phyloP scores from a whole-genome alignment of 345 rosid species.

The Hibiscus tridactylites region DNA sequence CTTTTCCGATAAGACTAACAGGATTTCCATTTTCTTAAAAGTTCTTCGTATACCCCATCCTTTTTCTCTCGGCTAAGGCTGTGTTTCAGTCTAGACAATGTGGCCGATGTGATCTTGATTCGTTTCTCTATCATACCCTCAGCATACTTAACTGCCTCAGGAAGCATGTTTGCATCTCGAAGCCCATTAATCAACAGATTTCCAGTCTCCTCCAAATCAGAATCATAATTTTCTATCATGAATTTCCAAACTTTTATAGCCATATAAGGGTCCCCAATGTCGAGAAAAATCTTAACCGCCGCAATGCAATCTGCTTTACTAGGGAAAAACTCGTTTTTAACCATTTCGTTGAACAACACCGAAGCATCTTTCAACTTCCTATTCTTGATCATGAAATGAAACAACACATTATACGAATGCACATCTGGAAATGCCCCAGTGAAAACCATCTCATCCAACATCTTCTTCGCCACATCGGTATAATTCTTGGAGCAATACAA shows the following conservation, averaged over 20 bases:
- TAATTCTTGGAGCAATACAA: conserved; percentile 29
- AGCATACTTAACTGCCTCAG: conserved; percentile 56
- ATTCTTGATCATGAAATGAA: conserved; percentile 34
- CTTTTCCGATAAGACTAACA: conserved; percentile 9
- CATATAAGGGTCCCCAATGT: conserved; percentile 28
- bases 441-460: conserved; percentile 48
- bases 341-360: conserved; percentile 36
- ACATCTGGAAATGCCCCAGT: conserved; percentile 42
- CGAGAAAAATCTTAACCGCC: conserved; percentile 31
- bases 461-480: conserved; percentile 24
- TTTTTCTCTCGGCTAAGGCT: conserved; percentile 26
- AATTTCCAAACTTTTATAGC: conserved; percentile 49
- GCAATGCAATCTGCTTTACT: conserved; percentile 28
- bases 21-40: conserved; percentile 33
- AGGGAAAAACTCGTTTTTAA: conserved; percentile 38
- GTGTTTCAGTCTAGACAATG: conserved; percentile 42
- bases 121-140: conserved; percentile 46
- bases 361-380: conserved; percentile 39
- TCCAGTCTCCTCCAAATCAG: conserved; percentile 43
- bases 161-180: conserved; percentile 33
- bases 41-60: conserved; percentile 33
- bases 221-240: conserved; percentile 34
- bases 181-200: conserved; percentile 42
- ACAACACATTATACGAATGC: conserved; percentile 35
- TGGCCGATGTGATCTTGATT: conserved; percentile 31